Evolutionary conservation across 768 basidiomycete genomes (phyloP).

Genomic region (Phylloporus sp.): DNA sequence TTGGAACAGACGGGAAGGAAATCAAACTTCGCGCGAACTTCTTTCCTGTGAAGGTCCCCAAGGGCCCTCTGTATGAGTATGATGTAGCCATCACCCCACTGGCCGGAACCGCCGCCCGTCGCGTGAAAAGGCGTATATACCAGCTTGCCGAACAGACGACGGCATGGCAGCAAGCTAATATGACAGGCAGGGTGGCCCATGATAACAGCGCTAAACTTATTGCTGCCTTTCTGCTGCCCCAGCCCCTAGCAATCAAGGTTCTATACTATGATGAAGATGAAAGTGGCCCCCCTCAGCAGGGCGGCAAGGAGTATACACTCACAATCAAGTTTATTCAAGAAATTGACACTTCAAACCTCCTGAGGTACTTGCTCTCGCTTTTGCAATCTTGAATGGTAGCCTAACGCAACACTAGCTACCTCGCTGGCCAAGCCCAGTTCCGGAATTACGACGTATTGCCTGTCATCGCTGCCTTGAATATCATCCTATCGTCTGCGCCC

Average conservation of each 20-base stretch:
- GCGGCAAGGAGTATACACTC: conserved; percentile 40
- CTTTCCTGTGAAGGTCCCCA: conserved; percentile 46
- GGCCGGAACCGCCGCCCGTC: conserved; percentile 29
- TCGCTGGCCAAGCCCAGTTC: conserved; percentile 40
- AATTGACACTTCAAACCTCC: conserved; percentile 40
- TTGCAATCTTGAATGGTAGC: background rate
- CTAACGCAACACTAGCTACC: conserved; percentile 35
- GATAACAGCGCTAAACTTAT: conserved; percentile 45
- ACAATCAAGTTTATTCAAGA: conserved; percentile 40
- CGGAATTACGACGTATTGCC: conserved; percentile 43
- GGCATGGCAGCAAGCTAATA: conserved; percentile 38
- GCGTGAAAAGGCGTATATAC: conserved; percentile 44
- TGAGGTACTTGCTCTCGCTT: conserved; percentile 29
- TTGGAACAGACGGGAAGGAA: conserved; percentile 37
- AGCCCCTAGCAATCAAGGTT: conserved; percentile 38
- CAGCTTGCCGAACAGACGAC: conserved; percentile 42
- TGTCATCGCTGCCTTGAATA: conserved; percentile 46
- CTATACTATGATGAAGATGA: conserved; percentile 45
- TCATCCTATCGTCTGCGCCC: conserved; percentile 43
- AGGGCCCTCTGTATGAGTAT: conserved; percentile 45
- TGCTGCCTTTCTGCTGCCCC: conserved; percentile 35
- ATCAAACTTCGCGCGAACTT: conserved; percentile 51
- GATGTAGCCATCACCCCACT: conserved; percentile 39
- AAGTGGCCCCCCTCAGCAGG: conserved; percentile 25
- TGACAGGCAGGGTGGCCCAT: conserved; percentile 42